Evolutionary conservation across 2,329 filamentous ascomycete genomes (phyloP).

Genomic region (Aspergillus ruber): DNA sequence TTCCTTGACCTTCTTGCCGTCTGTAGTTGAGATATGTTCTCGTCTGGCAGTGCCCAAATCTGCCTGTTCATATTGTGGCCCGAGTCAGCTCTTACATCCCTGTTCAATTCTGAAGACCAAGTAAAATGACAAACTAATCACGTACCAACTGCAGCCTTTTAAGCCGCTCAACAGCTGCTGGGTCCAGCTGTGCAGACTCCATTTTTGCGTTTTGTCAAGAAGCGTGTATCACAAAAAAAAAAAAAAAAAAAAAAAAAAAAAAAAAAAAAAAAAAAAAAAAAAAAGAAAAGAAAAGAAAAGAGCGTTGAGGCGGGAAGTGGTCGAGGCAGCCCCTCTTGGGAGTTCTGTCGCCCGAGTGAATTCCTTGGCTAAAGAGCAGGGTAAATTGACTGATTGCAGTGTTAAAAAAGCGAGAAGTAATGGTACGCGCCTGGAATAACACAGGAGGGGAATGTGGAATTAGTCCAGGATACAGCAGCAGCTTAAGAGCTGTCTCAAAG

Average conservation of each 20-base stretch:
- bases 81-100: background rate
- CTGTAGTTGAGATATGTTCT: slow-evolving; percentile 30
- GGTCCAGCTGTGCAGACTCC: slow-evolving; percentile 2
- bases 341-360: background rate
- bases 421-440: no score
- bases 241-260: background rate
- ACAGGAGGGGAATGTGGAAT: no score
- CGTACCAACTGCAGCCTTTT: slow-evolving; percentile 26
- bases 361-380: no score
- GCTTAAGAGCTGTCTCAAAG: no score
- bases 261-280: no score
- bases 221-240: background rate
- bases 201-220: slow-evolving; percentile 3
- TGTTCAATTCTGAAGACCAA: background rate
- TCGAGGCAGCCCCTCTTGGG: background rate
- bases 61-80: slow-evolving; percentile 16
- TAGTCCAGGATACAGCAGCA: no score
- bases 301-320: background rate
- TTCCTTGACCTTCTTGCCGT: slow-evolving; percentile 10
- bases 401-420: no score
- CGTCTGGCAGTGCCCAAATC: slow-evolving; percentile 34
- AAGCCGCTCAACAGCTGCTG: slow-evolving; percentile 13
- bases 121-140: background rate
- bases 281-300: no score
- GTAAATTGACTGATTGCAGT: no score